These are phyloP conservation scores for Fusarium subtropicale DNA, from an alignment of 2,329 filamentous ascomycete genomes.

Conservation along the genomic window DNA sequence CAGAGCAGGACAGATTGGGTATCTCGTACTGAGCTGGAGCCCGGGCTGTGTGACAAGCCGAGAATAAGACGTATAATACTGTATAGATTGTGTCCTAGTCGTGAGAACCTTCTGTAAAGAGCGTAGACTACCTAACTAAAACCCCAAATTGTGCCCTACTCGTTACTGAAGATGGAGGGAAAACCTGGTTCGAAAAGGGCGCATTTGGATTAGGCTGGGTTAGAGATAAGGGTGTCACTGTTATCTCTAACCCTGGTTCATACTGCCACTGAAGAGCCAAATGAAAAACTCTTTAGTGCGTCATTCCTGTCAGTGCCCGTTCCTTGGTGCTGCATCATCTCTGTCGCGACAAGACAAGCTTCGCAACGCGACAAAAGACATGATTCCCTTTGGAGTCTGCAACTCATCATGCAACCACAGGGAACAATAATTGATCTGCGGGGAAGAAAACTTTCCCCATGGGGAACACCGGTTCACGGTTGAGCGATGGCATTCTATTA, in stretches of 20 bases:
- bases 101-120: constrained; percentile 1
- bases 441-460: constrained; percentile 35
- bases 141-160: constrained; percentile 8
- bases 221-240: constrained; percentile 34
- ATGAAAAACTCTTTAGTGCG: background rate
- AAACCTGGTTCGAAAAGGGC: constrained; percentile 33
- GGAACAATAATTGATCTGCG: constrained; percentile 3
- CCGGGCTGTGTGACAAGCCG: constrained; percentile 21
- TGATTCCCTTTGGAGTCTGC: background rate
- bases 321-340: background rate
- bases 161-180: background rate
- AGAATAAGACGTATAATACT: constrained; percentile 23
- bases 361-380: background rate
- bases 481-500: constrained; percentile 31
- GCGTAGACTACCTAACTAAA: constrained; percentile 1
- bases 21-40: constrained; percentile 6
- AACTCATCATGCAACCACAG: background rate
- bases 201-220: constrained; percentile 23
- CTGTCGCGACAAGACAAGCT: background rate
- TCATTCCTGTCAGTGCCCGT: background rate
- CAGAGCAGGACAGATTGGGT: constrained; percentile 1
- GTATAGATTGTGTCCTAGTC: constrained; percentile 12
- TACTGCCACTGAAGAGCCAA: background rate
- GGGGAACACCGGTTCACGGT: constrained; percentile 26
- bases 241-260: constrained; percentile 35